Percentiles rank a stretch among this genome's conserved stretches.
Evolutionary conservation across 139 green algal species (phyloP).

Genomic region (Astrephomene gubernaculifera): DNA sequence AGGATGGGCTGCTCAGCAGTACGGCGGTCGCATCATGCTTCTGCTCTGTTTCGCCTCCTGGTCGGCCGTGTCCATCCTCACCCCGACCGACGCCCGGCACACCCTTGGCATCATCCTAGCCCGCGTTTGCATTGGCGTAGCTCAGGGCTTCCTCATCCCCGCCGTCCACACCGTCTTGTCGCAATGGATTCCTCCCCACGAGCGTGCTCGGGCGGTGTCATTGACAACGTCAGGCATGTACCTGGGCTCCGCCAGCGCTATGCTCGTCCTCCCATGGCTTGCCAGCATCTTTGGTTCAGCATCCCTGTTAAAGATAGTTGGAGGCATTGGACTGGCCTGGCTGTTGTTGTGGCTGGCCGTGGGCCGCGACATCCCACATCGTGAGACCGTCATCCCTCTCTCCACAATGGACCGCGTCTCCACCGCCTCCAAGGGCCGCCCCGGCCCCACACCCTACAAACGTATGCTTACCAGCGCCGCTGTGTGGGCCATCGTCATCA

Average conservation of each 20-base stretch:
- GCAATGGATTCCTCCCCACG: constrained; percentile 91
- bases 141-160: constrained; percentile 96
- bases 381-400: constrained; percentile 67
- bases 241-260: constrained; percentile 91
- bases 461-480: constrained; percentile 77
- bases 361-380: constrained; percentile 67
- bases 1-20: constrained; percentile 92
- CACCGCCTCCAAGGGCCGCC: constrained; percentile 57
- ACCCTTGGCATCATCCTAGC: constrained; percentile 47
- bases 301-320: constrained; percentile 79
- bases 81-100: constrained; percentile 67
- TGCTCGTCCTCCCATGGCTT: constrained; percentile 88
- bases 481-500: constrained; percentile 95
- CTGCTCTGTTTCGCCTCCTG: constrained; percentile 86
- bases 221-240: constrained; percentile 99
- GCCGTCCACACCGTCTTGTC: constrained; percentile 95
- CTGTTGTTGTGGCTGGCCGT: constrained; percentile 79
- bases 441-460: constrained; percentile 73
- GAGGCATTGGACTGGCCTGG: constrained; percentile 82
- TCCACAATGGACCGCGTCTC: constrained; percentile 19
- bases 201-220: constrained; percentile 87
- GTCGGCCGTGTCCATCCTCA: constrained; percentile 84
- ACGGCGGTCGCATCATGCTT: constrained; percentile 87
- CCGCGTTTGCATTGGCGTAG: constrained; percentile 84
- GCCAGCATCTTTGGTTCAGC: constrained; percentile 65